Base-by-base conservation (phyloP, 345 rosid genomes). In the Nephelium lappaceum region DNA sequence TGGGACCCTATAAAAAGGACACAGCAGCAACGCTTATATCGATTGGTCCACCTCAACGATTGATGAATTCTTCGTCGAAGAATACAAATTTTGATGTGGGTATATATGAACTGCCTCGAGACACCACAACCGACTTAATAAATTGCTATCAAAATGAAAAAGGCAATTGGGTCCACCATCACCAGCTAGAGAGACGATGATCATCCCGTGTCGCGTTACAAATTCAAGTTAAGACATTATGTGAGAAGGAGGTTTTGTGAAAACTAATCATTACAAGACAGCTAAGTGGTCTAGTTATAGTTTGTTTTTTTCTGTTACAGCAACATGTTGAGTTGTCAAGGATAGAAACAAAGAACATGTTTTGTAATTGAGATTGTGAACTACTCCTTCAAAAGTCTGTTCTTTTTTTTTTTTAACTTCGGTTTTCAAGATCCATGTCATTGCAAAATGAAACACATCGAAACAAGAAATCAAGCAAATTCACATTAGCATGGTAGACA, bases 161-260 rank as follows among this genome's bases (percentile, higher is more conserved):
- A 8, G 19, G 5, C 3, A n/a, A 49, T 53, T 71, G 78, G 65
- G 65, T 53, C 78, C 78, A 67, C 72, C 57, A 9, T n/a, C 6
- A 23, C 18, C 55, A 60, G 31, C 51, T 10, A 24, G 24, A 4
- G 15, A 43, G 55, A 66, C 57, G 36, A 64, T 47, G 7, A 47
- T 27, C 19, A 61, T 31, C 39, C 68, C 68, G 23, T 23, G 43
- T 51, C 42, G 24, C 24, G 36, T 6, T 24, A 43, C 49, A 21
- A 38, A 72, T 9, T 12, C 12, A 9, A 51, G 31, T 19, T 2
- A 55, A 55, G 36, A 21, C 6, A 18, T 53, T 1, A 45, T 68
- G 18, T 15, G 36, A 31, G 36, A 31, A 31, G 0, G 57, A 49
- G 9, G 57, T 57, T 57, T 53, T 38, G 27, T 16, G 24, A 8